Base-by-base conservation (phyloP, 306 rosid species). In the Rosa rugosa region DNA sequence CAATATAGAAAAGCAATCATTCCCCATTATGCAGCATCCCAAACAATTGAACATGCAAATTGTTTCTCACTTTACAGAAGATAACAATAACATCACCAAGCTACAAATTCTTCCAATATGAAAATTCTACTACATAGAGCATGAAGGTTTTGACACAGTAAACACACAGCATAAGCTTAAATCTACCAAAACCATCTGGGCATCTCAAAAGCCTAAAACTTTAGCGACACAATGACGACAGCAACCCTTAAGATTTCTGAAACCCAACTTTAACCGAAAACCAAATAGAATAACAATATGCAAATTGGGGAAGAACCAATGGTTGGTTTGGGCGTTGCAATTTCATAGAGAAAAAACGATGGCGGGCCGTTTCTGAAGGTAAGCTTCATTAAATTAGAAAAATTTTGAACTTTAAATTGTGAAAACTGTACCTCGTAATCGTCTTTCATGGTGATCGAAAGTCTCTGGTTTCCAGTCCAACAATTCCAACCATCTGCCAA, bases 361-460 rank as follows among this genome's bases (percentile, higher is more conserved):
- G 5, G 17, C 23, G 38, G 72, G 72, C 46, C 31, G 20, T 12
- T 56, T 8, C 10, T 0, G 27, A 54, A 54, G 38, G 8, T 27
- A 38, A 6, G 45, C 1, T 6, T 20, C 5, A 8, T 51, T 2
- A 3, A n/a, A n/a, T 2, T 20, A n/a, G 11, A 54, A 20, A 54
- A 8, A 4, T 20, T 6, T 20, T 54, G 8, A 20, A 20, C 62
- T 54, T 44, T 47, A 14, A 57, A 31, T 14, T 14, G 1, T 11
- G 59, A 44, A 59, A 40, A 70, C 4, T 42, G 54, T 44, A 92
- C 97, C 97, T 88, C 92, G 83, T 80, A 82, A 75, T 86, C 94
- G 25, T 86, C 90, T 70, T 86, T 86, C 94, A 89, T 91, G 83
- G 81, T 65, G 53, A 0, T 62, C 18, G 68, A 46, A 13, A 10